Evolutionary conservation across 75 land plant genomes (phyloP), one percentile per base, ranked within the genome.

Genomic region (Cupressus sempervirens): DNA sequence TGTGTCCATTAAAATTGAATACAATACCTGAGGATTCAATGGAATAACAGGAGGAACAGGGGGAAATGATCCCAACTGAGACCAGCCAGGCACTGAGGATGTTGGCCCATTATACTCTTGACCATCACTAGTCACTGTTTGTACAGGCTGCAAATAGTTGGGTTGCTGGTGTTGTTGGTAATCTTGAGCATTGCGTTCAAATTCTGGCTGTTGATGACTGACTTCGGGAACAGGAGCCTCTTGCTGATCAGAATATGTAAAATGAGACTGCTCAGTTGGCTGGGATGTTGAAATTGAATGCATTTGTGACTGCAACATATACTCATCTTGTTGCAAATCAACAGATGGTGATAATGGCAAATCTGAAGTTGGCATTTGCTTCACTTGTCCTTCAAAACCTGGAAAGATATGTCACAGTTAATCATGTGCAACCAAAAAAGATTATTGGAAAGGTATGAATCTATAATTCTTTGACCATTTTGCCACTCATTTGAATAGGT

Each of bases 21-120:
- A 85, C 80, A 32, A 86, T 43, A 89, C 92, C 90, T 92, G 93
- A 82, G 82, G 56, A 43, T 85, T 91, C 45, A 91, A 83, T 68
- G 88, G 75, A 29, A 84, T n/a, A 18, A 77, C 81, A 83, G 91
- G 88, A 56, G 95, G 80, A 65, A 84, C 82, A 65, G 96, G 82
- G 35, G 96, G 92, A 89, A 90, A 93, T 62, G 89, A 83, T 80
- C 83, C 85, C 30, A 92, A 68, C 67, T 93, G 89, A 46, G 95
- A 84, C 98, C 98, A 97, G 48, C 84, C 32, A 82, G 94, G 87
- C 26, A 86, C 45, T 41, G 95, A 85, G 70, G 88, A 70, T 26
- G 85, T 76, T 14, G 88, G 54, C 52, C 84, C 82, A 89, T 83
- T 86, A 84, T 85, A 85, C 34, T 93, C 95, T 32, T 83, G 62